Base-by-base conservation (phyloP, 78 protist species). In the Pigoraptor vietnamica region DNA sequence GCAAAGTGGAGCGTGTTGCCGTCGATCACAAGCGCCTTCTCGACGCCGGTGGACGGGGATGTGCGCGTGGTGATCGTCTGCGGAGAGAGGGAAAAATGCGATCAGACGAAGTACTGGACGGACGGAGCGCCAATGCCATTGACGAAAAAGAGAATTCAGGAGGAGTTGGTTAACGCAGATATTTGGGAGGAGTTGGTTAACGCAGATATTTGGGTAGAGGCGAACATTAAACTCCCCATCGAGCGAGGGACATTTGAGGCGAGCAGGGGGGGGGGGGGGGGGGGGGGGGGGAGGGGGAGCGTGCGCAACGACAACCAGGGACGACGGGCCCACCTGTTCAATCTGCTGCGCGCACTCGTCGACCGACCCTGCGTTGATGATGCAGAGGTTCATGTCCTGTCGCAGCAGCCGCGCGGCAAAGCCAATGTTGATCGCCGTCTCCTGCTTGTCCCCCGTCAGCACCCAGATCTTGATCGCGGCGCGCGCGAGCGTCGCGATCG, bases 341-440 rank as follows among this genome's bases (percentile, higher is more conserved):
- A 29, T 83, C 23, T 2, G 24, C 35, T 6, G 35, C 39, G 25
- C 19, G n/a, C 19, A 1, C 38, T 83, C 24, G 9, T 83, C 88
- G 23, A n/a, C 38, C 38, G 35, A n/a, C n/a, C 25, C n/a, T 32
- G 86, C 88, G 38, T 83, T 83, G 39, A 83, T n/a, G 36, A 87
- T 40, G 81, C 1, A 2, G 19, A 23, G 90, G 19, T 38, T 37
- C 90, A 87, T 87, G 40, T 87, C 90, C 24, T 6, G 0, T n/a
- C 19, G 0, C 81, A 87, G 90, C 32, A 87, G 81, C 36, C 93
- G 48, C 94, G 99, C 97, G 23, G 98, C 94, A 37, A 89, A 93
- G 1, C 98, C 99, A 91, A 99, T 98, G 95, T 98, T 98, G 67
- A 97, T 95, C 23, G 99, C 99, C 24, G 99, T 98, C 94, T 98